Evolutionary conservation across 2,329 filamentous ascomycete genomes (phyloP).

Genomic region (Botryotinia globosa): DNA sequence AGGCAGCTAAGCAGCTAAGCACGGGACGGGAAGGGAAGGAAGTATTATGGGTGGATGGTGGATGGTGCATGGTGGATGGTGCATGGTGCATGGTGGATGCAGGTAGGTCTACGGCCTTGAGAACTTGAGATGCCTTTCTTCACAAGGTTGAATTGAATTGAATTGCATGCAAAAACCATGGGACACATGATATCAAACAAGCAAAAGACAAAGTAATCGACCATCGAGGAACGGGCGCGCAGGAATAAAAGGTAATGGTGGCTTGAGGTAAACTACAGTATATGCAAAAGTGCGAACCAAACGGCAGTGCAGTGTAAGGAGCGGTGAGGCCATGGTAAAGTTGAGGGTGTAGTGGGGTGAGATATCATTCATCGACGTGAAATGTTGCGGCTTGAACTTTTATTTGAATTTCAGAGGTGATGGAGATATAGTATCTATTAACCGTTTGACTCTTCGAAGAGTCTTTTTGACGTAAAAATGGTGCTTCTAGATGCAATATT

Average conservation of each 20-base stretch:
- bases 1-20: neutral
- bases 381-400: neutral
- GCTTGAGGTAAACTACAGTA: neutral
- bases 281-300: neutral
- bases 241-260: neutral
- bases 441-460: neutral
- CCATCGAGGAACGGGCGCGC: neutral
- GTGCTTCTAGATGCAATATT: neutral
- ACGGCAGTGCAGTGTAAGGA: constrained; percentile 7
- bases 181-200: constrained; percentile 1
- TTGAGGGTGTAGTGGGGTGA: constrained; percentile 11
- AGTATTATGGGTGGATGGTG: constrained; percentile 5
- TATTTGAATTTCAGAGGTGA: neutral
- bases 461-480: neutral
- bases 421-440: neutral
- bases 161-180: neutral
- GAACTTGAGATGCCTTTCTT: neutral
- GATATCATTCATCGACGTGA: constrained; percentile 9
- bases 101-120: constrained; percentile 6
- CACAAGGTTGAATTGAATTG: no score
- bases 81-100: no score
- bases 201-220: neutral
- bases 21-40: constrained; percentile 2
- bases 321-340: neutral
- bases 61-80: no score